Base-by-base conservation (phyloP, 371 early-diverging fungal genomes). In the Scutellospora calospora region DNA sequence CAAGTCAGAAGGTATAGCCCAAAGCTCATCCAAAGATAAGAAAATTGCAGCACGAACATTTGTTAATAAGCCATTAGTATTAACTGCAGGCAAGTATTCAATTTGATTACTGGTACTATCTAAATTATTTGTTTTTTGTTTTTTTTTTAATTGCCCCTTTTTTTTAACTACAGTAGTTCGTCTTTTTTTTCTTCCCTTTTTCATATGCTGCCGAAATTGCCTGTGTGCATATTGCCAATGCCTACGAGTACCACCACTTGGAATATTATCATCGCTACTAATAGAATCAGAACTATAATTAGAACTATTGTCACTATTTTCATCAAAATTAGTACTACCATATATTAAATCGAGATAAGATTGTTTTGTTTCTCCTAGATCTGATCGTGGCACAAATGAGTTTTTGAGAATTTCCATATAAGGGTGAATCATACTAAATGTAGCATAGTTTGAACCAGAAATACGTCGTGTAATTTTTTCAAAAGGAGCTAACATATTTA, bases 391-490 rank as follows among this genome's bases (percentile, higher is more conserved):
- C 1, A 18, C 66, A 38, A 65, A 65, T 38, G 6, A 4, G 5
- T 33, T 35, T 33, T 65, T 65, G 5, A 65, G 35, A 20, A 65
- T 31, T 65, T 65, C 66, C 29, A 65, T 65, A 65, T 49, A 49
- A 14, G 16, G 65, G 12, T 63, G 1, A 20, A 65, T 20, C 5
- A 65, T 27, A 65, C 35, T 65, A 33, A 65, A 33, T 5, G 66
- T 65, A 0, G n/a, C 3, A 20, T 65, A 65, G 11, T 65, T 33
- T 31, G 66, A 2, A 6, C 65, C 66, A 65, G 33, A 65, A 33
- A 65, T 16, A 5, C 20, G 35, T 0, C 20, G 22, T 20, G 38
- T 65, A 31, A 65, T 33, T 65, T 20, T 65, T 65, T 65, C 66
- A 38, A 65, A 18, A 31, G 38, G 66, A 2, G 20, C 31, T 20